Base-by-base conservation (phyloP, 345 rosid species). In the Salix viminalis region DNA sequence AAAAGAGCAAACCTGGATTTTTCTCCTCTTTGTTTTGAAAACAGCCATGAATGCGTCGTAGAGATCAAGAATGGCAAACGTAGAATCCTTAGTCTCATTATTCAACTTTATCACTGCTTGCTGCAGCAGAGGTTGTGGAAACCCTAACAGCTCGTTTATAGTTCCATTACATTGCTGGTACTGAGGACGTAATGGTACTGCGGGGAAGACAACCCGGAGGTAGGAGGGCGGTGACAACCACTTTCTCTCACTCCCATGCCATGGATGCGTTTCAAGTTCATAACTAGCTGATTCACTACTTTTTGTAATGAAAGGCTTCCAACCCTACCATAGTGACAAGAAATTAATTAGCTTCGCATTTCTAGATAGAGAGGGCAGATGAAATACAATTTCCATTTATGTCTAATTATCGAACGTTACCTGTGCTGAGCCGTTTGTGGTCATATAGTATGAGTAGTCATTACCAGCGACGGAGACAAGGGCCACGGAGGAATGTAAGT, bases 201-300 rank as follows among this genome's bases (percentile, higher is more conserved):
- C 0, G 28, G 30, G 99, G 99, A 62, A 93, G 91, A 79, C 99
- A 95, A 2, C 99, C 97, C 61, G 88, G 69, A 11, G 99, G 99
- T 30, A 78, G 89, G 23, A 95, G 72, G 30, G 81, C 74, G 7
- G 85, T 69, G 16, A 89, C 84, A 0, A 71, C 86, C 44, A 95
- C 69, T 81, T 84, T 93, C 50, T 81, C n/a, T 83, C 68, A 91
- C 90, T 72, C 99, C 99, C 70, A 87, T 50, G 62, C 30, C 72
- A 36, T 88, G 83, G 46, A 95, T 83, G 7, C 87, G 81, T 44
- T 85, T 84, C 78, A 90, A 13, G 80, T 93, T 82, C 76, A 76
- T 34, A 5, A 76, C 80, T 0, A 84, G 74, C 80, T 93, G 97
- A 64, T 75, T 75, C 80, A 93, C 89, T 71, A 91, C 94, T 75